These are phyloP conservation scores for Geotrichum phurueaensis DNA, from an alignment of 1,139 yeast genomes.

Conservation along the genomic window DNA sequence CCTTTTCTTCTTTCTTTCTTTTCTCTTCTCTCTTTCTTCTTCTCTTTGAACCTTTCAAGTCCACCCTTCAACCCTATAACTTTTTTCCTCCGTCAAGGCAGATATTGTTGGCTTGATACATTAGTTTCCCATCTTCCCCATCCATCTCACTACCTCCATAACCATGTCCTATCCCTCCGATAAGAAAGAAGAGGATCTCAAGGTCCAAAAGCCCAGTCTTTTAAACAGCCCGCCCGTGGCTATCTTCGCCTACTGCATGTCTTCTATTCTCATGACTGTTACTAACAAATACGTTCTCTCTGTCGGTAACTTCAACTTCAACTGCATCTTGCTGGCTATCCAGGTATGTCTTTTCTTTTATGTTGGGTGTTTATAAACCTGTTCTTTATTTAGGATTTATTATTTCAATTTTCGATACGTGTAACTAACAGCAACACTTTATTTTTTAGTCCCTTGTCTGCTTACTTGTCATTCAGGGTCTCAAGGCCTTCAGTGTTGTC, in stretches of 20 bases:
- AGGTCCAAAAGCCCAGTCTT: slow-evolving; percentile 12
- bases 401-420: neutral
- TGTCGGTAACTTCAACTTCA: slow-evolving; percentile 77
- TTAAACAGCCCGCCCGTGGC: slow-evolving; percentile 81
- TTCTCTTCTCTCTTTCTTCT: neutral
- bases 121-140: neutral
- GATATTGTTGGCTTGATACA: neutral
- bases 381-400: neutral
- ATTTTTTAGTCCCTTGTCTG: slow-evolving; percentile 61
- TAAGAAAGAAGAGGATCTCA: slow-evolving; percentile 18
- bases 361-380: neutral
- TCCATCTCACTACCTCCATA: neutral
- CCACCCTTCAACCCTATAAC: neutral
- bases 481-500: slow-evolving; percentile 70
- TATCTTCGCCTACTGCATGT: slow-evolving; percentile 77
- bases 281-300: slow-evolving; percentile 92
- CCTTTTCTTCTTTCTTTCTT: neutral
- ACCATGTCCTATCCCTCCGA: slow-evolving; percentile 13
- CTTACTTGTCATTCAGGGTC: slow-evolving; percentile 59
- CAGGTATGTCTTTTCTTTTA: slow-evolving; percentile 26
- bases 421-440: neutral
- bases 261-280: slow-evolving; percentile 96
- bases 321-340: slow-evolving; percentile 67
- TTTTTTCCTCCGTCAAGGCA: neutral
- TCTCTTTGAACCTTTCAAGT: neutral